These are phyloP conservation scores for Athelia psychrophila DNA, from an alignment of 1,284 basidiomycete species.

Conservation along the genomic window DNA sequence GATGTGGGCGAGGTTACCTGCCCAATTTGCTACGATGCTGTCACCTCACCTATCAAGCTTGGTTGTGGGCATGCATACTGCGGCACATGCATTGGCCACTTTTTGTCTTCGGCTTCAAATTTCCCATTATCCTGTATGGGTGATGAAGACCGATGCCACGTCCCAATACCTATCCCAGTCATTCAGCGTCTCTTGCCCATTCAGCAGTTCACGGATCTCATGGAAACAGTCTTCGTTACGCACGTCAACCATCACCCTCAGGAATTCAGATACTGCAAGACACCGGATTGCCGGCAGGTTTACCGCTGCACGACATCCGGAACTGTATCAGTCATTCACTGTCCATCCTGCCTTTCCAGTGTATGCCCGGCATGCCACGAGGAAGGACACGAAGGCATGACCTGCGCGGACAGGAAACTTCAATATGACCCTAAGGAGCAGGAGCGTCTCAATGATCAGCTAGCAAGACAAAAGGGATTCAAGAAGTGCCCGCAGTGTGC, in stretches of 20 bases:
- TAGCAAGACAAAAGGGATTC: neutral
- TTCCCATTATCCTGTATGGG: neutral
- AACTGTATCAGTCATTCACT: neutral
- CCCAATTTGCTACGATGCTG: constrained; percentile 37
- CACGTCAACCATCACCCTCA: constrained; percentile 8
- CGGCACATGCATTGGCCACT: constrained; percentile 46
- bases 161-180: constrained; percentile 44
- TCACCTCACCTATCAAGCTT: constrained; percentile 41
- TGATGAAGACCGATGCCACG: constrained; percentile 35
- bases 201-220: constrained; percentile 39
- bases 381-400: constrained; percentile 42
- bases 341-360: neutral
- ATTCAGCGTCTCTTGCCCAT: constrained; percentile 44
- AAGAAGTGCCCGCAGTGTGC: constrained; percentile 24
- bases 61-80: constrained; percentile 56
- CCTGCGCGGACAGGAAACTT: neutral
- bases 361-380: constrained; percentile 43
- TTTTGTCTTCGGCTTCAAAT: constrained; percentile 33
- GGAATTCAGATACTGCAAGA: constrained; percentile 50
- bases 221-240: constrained; percentile 28
- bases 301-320: constrained; percentile 38
- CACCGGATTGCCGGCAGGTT: constrained; percentile 55
- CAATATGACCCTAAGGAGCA: constrained; percentile 36
- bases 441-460: constrained; percentile 37
- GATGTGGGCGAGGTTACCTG: neutral